Evolutionary conservation across 1,284 basidiomycete species (phyloP), one percentile per base, ranked within the genome.

Genomic region (Mycosarcoma maydis): DNA sequence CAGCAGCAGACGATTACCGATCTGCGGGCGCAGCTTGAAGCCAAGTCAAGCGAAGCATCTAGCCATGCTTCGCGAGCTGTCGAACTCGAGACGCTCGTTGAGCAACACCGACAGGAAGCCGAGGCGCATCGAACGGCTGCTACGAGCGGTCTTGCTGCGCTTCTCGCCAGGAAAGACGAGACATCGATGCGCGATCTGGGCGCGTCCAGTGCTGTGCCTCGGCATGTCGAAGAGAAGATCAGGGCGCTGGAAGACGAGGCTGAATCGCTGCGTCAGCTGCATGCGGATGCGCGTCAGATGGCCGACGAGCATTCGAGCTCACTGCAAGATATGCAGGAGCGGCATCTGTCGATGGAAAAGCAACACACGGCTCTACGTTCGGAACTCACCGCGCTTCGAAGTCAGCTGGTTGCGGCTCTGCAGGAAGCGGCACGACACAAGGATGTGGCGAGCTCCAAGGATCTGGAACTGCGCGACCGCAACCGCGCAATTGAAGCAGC

Each of bases 351-450:
- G 23, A 85, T 88, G 19, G 91, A 94, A 82, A 83, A 86, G 22
- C 89, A 92, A 72, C 87, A 90, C 64, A 84, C 88, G 4, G 83
- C 85, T 32, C 84, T 96, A 10, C 88, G 90, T 32, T 87, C 88
- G 8, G 94, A 98, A 82, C 84, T 97, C 42, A 86, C 89, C 27
- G 88, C 87, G 16, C 85, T 96, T 54, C 89, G 91, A 36, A 85
- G 87, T 19, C 92, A 95, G 82, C 85, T 96, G 24, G 86, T 89
- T 3, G 86, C 84, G 56, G 87, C 89, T 9, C 83, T 90, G 46
- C 86, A 87, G 42, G 94, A 97, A 61, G 84, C 87, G 47, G 89
- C 88, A 7, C 87, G 87, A 22, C 83, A 92, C 61, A 89, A 88
- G 47, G 76, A 80, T 36, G 44, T 64, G 9, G 49, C 68, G 19